A percentile compares a stretch with the other conserved stretches of the same genome.
Conservation (phyloP, 441 rosid genomes). For the Arabidopsis hybrid region DNA sequence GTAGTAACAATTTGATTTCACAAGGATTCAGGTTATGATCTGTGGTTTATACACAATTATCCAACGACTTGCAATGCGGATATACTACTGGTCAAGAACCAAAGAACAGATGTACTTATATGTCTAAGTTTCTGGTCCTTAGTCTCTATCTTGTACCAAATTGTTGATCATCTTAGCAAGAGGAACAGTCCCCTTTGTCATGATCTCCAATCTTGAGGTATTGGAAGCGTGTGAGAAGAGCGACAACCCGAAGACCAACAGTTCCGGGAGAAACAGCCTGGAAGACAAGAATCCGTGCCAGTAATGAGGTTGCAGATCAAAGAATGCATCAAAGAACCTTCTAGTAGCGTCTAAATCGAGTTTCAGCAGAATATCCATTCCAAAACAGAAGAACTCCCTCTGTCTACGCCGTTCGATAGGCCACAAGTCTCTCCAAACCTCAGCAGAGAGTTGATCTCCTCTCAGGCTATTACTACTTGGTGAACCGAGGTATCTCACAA, state of each 20-base stretch:
- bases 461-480: slow-evolving; percentile 42
- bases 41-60: slow-evolving; percentile 39
- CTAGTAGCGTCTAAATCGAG: slow-evolving; percentile 81
- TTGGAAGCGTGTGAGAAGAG: slow-evolving; percentile 84
- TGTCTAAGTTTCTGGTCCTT: slow-evolving; percentile 42
- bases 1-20: slow-evolving; percentile 23
- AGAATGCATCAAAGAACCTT: slow-evolving; percentile 91
- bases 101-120: slow-evolving; percentile 30
- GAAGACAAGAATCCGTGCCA: slow-evolving; percentile 99
- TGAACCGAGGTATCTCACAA: slow-evolving; percentile 72
- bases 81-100: slow-evolving; percentile 4
- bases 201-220: slow-evolving; percentile 90
- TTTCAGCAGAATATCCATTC: slow-evolving; percentile 92
- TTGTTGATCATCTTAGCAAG: slow-evolving; percentile 86
- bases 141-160: slow-evolving; percentile 78
- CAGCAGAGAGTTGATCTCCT: slow-evolving; percentile 70
- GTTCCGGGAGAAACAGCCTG: slow-evolving; percentile 82
- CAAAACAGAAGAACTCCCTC: slow-evolving; percentile 97
- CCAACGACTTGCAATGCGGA: slow-evolving; percentile 12
- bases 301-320: slow-evolving; percentile 84
- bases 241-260: slow-evolving; percentile 79
- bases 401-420: slow-evolving; percentile 91
- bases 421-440: slow-evolving; percentile 95
- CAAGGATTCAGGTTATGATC: slow-evolving; percentile 23
- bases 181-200: slow-evolving; percentile 92